Base-by-base conservation (phyloP, 108 stramenopile genomes). In the Schizochytrium sp. region DNA sequence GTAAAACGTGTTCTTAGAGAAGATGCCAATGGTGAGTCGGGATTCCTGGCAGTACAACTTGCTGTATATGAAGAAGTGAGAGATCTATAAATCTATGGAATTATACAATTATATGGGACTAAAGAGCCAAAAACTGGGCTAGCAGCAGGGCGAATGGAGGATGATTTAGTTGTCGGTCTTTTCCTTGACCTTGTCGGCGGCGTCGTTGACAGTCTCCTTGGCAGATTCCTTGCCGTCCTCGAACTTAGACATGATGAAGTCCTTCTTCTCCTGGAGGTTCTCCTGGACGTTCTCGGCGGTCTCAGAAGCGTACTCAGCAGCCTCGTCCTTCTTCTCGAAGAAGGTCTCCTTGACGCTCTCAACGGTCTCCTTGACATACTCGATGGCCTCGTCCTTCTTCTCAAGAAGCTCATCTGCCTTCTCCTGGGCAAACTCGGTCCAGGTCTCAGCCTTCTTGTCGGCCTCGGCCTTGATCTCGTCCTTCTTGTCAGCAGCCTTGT, bases 281-380 rank as follows among this genome's bases (percentile, higher is more conserved):
- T 38, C 28, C 64, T 69, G 40, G 64, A 44, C 15, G 12, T 38
- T 69, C 64, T 69, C 64, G 64, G 44, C 42, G 42, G 40, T 69
- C 42, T 69, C 64, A 8, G 64, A 69, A 44, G 64, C 64, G 64
- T 44, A 38, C 0, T 69, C 64, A 44, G 2, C 64, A 44, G 64
- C 64, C 64, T 69, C 64, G 64, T 69, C 64, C 64, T 69, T 69
- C 64, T 69, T 69, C 64, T 69, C 64, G 44, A 69, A 69, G 2
- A 69, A 38, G 64, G 64, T 69, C 64, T 69, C 64, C 19, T 38
- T 12, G 64, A 69, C 64, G 15, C 64, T 69, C 64, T 69, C 64
- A 44, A 69, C 64, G 64, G 64, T 69, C 64, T 69, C 64, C 64
- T 69, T 69, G 64, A 69, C 64, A 44, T 69, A 69, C 64, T 69